These are phyloP conservation scores for Theobroma grandiflorum DNA, from an alignment of 441 rosid genomes.

Conservation along the genomic window DNA sequence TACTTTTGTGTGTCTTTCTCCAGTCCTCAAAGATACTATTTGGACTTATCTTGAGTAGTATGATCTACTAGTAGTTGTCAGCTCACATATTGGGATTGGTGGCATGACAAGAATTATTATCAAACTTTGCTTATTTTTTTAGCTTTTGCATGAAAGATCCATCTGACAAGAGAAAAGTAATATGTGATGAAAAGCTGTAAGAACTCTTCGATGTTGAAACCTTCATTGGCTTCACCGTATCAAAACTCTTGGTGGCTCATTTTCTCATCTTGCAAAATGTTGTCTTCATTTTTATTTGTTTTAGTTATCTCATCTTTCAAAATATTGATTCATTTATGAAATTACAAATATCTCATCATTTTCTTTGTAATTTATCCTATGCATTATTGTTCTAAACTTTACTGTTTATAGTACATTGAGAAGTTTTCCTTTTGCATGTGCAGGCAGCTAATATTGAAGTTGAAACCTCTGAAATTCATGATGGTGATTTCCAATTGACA, in stretches of 20 bases:
- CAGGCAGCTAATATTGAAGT: slow-evolving; percentile 90
- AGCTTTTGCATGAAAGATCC: too few species aligned
- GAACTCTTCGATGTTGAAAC: too few species aligned
- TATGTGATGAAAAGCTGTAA: too few species aligned
- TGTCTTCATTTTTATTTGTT: not conserved
- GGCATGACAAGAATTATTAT: too few species aligned
- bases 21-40: slow-evolving; percentile 73
- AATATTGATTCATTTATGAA: not conserved
- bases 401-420: not conserved
- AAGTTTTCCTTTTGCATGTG: slow-evolving; percentile 24
- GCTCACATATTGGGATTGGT: too few species aligned
- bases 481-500: slow-evolving; percentile 65
- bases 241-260: too few species aligned
- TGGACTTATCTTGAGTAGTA: too few species aligned
- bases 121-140: too few species aligned
- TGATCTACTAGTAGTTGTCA: too few species aligned
- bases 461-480: slow-evolving; percentile 73
- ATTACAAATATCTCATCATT: not conserved
- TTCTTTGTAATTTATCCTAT: not conserved
- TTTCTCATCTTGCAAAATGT: too few species aligned
- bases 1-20: slow-evolving; percentile 79
- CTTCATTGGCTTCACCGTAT: too few species aligned
- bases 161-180: too few species aligned
- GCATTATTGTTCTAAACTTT: not conserved
- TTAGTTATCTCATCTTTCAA: slow-evolving; percentile 14